phyloP scores from a whole-genome alignment of 2,329 filamentous ascomycete genomes.

The Colletotrichum godetiae region DNA sequence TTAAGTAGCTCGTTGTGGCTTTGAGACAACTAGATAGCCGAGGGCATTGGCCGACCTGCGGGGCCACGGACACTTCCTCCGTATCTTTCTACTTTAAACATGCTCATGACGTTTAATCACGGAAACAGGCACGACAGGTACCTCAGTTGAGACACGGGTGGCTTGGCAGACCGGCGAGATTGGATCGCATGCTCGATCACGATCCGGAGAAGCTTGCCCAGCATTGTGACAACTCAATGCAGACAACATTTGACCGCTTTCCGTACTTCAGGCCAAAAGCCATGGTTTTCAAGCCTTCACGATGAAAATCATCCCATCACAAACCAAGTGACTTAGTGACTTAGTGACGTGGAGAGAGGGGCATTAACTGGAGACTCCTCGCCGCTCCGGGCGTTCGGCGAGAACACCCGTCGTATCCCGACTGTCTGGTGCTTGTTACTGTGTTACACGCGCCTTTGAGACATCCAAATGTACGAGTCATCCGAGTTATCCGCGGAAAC shows the following conservation, averaged over 20 bases:
- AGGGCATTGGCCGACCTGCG: background rate
- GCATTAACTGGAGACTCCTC: background rate
- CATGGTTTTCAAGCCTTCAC: background rate
- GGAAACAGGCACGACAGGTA: background rate
- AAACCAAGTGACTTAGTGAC: too few relatives aligned
- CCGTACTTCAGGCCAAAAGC: background rate
- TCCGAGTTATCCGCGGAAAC: background rate
- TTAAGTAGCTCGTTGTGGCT: background rate
- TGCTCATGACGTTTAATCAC: background rate
- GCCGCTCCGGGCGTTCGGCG: background rate
- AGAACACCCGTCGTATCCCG: background rate
- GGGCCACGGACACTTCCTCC: too few relatives aligned
- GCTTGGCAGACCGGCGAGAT: conserved; percentile 21
- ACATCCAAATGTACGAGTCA: background rate
- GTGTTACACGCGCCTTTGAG: background rate
- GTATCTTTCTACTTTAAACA: background rate
- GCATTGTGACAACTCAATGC: too few relatives aligned
- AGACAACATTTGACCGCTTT: too few relatives aligned
- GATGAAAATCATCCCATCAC: too few relatives aligned
- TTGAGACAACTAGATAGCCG: background rate
- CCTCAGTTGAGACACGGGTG: conserved; percentile 2
- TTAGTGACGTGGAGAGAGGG: too few relatives aligned
- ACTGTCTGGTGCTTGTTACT: background rate
- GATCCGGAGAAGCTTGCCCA: background rate
- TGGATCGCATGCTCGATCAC: conserved; percentile 4